These are phyloP conservation scores for Epichloe uncinata DNA, from an alignment of 2,329 filamentous ascomycete genomes.

Conservation along the genomic window DNA sequence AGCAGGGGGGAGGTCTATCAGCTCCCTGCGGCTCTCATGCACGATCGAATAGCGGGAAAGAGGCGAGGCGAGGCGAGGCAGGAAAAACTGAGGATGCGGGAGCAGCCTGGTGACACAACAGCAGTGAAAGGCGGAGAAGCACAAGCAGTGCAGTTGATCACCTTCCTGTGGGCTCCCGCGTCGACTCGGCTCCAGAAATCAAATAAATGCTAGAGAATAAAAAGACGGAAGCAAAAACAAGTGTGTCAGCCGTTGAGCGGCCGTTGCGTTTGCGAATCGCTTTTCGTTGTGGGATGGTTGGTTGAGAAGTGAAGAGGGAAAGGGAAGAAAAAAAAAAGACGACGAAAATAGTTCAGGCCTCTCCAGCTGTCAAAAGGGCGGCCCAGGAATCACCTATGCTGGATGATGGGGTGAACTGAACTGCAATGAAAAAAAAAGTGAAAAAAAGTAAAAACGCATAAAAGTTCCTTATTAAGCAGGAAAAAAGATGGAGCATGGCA, in stretches of 20 bases:
- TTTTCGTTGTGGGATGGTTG: not conserved
- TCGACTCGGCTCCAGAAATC: not conserved
- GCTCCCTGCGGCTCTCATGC: conserved; percentile 10
- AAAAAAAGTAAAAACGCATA: not conserved
- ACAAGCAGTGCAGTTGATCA: not conserved
- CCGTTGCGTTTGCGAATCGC: not conserved
- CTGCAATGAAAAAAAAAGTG: not conserved
- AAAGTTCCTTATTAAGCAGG: conserved; percentile 1
- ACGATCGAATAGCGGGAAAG: not conserved
- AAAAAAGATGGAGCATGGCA: not conserved
- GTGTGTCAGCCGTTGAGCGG: not conserved
- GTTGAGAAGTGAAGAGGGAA: not conserved
- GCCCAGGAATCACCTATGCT: not conserved
- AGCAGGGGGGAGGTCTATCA: conserved; percentile 35
- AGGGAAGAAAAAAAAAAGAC: not conserved
- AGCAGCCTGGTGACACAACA: not conserved
- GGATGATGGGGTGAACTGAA: not conserved
- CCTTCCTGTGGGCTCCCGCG: not conserved
- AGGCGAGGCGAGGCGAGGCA: not conserved
- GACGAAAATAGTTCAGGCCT: not conserved
- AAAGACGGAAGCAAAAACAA: not conserved
- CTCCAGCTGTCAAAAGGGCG: not conserved
- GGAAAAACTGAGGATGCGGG: not conserved
- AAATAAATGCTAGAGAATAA: not conserved
- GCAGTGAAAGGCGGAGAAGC: not conserved